Evolutionary conservation across 257 asterid genomes (phyloP).

Genomic region (Osmanthus fragrans): DNA sequence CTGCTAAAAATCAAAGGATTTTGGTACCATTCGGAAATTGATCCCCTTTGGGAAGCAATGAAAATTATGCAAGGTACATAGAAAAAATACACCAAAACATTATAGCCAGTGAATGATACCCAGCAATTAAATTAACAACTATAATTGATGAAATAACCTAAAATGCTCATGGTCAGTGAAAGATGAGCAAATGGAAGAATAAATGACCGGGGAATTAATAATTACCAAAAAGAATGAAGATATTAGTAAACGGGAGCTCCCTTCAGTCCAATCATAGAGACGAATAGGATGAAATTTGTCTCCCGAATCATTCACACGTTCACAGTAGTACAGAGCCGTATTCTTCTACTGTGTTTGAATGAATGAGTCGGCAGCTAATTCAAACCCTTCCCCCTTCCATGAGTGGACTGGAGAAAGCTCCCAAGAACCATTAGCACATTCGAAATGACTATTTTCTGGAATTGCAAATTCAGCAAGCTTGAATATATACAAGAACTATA

Average conservation of each 20-base stretch:
- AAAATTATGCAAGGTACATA: background rate
- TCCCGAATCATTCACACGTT: conserved; percentile 85
- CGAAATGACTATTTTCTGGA: background rate
- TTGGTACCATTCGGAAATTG: background rate
- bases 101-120: no score
- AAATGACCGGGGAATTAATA: background rate
- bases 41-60: background rate
- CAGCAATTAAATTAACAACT: background rate
- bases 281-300: conserved; percentile 58
- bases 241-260: conserved; percentile 67
- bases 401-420: conserved; percentile 86
- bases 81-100: no score
- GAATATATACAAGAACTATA: background rate
- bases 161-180: background rate
- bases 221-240: background rate
- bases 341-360: conserved; percentile 44
- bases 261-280: conserved; percentile 85
- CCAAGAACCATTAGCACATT: conserved; percentile 25
- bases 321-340: conserved; percentile 28
- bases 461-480: background rate
- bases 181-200: background rate
- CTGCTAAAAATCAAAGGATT: background rate
- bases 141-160: background rate
- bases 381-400: conserved; percentile 48
- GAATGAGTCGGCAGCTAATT: conserved; percentile 84